Percentiles rank a stretch among this genome's conserved stretches.
Conservation (phyloP, 1,284 basidiomycete species). For the Kwoniella shivajii region DNA sequence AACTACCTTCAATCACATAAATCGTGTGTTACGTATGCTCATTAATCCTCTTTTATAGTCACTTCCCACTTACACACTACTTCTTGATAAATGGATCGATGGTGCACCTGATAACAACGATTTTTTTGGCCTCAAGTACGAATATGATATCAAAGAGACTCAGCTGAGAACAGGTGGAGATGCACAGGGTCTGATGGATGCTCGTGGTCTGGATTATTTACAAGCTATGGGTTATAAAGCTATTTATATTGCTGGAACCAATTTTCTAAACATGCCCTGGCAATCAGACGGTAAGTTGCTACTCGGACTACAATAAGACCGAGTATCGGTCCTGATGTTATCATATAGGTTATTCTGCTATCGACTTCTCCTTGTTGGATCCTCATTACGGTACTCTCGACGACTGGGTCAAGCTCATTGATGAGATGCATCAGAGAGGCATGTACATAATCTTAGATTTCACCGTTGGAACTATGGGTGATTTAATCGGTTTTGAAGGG, state of each 20-base stretch:
- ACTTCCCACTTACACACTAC: constrained; percentile 78
- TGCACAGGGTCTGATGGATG: constrained; percentile 69
- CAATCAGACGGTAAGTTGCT: constrained; percentile 80
- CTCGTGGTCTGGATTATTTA: constrained; percentile 73
- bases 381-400: constrained; percentile 82
- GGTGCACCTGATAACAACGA: constrained; percentile 88
- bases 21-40: neutral
- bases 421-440: constrained; percentile 71
- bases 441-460: constrained; percentile 93
- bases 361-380: constrained; percentile 84
- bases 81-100: constrained; percentile 89
- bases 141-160: constrained; percentile 82
- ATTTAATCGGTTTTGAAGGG: constrained; percentile 81
- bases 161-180: constrained; percentile 86
- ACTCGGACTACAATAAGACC: no score
- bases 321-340: neutral
- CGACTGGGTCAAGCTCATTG: constrained; percentile 75
- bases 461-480: constrained; percentile 86
- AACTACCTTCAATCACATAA: constrained; percentile 56
- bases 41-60: constrained; percentile 36
- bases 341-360: constrained; percentile 77
- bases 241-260: constrained; percentile 87
- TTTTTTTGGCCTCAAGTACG: constrained; percentile 75
- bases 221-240: constrained; percentile 80
- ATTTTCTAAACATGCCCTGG: constrained; percentile 92